These are phyloP conservation scores for Helotiales sp. DNA, from an alignment of 2,329 filamentous ascomycete species.

Conservation along the genomic window DNA sequence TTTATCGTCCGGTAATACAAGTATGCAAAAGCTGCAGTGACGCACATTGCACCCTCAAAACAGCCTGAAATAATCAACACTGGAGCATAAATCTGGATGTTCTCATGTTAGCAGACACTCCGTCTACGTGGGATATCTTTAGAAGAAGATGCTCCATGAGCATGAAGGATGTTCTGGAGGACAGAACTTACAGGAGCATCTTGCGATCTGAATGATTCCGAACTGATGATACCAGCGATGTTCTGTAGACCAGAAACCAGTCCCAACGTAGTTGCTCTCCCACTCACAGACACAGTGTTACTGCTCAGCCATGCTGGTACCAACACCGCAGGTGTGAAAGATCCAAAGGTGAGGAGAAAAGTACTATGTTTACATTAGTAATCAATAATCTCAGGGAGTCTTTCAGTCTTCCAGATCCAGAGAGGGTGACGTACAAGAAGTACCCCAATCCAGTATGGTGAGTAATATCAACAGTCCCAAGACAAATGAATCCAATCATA, in stretches of 20 bases:
- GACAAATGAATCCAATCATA: slow-evolving; percentile 75
- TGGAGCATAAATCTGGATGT: slow-evolving; percentile 58
- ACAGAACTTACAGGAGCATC: slow-evolving; percentile 50
- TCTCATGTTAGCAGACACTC: no score
- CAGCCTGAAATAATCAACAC: slow-evolving; percentile 51
- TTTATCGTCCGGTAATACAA: slow-evolving; percentile 8
- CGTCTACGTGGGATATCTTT: no score
- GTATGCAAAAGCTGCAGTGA: slow-evolving; percentile 4
- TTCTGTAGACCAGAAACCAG: slow-evolving; percentile 39
- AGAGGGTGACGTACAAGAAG: slow-evolving; percentile 19
- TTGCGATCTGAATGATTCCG: slow-evolving; percentile 63
- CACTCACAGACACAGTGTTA: slow-evolving; percentile 4
- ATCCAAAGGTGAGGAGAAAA: slow-evolving; percentile 13
- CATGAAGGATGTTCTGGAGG: no score
- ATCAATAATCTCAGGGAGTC: no score
- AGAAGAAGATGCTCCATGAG: no score
- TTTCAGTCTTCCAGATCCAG: no score
- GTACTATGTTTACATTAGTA: no score
- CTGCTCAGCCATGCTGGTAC: slow-evolving; percentile 14
- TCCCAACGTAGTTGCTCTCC: slow-evolving; percentile 11
- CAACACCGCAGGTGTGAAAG: slow-evolving; percentile 16
- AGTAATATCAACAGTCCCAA: slow-evolving; percentile 65
- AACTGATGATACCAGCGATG: slow-evolving; percentile 64
- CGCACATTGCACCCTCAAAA: slow-evolving; percentile 4
- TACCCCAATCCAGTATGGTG: slow-evolving; percentile 55